Evolutionary conservation across 441 rosid genomes (phyloP), one percentile per base, ranked within the genome.

Genomic region (Biscutella laevigata): DNA sequence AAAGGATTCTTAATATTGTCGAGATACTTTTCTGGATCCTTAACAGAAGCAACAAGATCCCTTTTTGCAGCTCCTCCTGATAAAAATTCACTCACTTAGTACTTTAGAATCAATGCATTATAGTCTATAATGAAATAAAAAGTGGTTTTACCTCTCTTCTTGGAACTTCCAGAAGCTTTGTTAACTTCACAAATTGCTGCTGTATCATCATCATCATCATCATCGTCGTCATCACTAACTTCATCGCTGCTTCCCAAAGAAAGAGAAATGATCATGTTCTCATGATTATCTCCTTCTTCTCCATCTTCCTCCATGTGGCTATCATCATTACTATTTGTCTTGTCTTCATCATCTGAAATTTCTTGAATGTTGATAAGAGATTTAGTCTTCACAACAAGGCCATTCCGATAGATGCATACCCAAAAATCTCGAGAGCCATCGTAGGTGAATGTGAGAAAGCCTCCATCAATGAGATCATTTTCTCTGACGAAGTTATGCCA

Each of bases 191-290:
- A n/a, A 30, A 17, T 2, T 38, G 10, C 10, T 26, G 38, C 9
- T 24, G 41, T 35, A 9, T 9, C 37, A 45, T 45, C 34, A 22
- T 42, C 30, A 24, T 42, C 44, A 10, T 39, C 13, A 8, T 12
- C 7, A 24, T n/a, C 3, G 22, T 7, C 2, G n/a, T 2, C 38
- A 54, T 19, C 44, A 13, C 12, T 2, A 0, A 39, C 26, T 39
- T 62, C 53, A 8, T 62, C 62, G 11, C 41, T 44, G 13, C 44
- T 64, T 63, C 57, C 68, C 14, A 64, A 44, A 29, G 64, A 64
- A 27, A 64, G 58, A 48, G 69, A 64, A 26, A 6, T 43, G 21
- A 57, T 15, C 19, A 1, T 49, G 47, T 64, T 50, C 27, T 42
- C 41, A 57, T 36, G 0, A n/a, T 5, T 19, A 25, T 14, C 58